Conservation (phyloP, 1,284 basidiomycete genomes). For the Leccinum griseonigrum region DNA sequence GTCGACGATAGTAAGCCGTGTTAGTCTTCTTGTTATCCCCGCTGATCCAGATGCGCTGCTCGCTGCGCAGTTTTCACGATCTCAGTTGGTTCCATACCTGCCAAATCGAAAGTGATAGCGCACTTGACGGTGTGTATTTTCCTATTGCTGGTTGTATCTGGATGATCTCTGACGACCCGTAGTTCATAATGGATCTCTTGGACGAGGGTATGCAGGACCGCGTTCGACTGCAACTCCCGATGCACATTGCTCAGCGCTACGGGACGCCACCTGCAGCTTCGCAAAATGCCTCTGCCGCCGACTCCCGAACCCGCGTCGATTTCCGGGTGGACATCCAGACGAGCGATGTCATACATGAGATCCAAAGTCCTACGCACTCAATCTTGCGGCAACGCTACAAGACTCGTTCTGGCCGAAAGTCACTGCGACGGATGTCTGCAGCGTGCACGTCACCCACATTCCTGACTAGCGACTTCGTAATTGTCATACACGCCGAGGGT, state of each 20-base stretch:
- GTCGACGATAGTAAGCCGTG: slow-evolving; percentile 48
- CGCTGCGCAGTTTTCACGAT: slow-evolving; percentile 49
- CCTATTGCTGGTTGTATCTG: background rate
- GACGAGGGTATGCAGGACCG: slow-evolving; percentile 46
- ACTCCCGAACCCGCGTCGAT: slow-evolving; percentile 35
- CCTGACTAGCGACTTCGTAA: slow-evolving; percentile 45
- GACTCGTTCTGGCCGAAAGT: slow-evolving; percentile 34
- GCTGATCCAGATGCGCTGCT: background rate
- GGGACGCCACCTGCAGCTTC: slow-evolving; percentile 42
- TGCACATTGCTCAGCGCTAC: slow-evolving; percentile 49
- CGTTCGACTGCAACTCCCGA: slow-evolving; percentile 51
- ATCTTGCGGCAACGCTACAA: slow-evolving; percentile 34
- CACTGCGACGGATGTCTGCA: slow-evolving; percentile 41
- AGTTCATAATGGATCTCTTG: slow-evolving; percentile 42
- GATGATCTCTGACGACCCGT: background rate
- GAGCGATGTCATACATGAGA: slow-evolving; percentile 37
- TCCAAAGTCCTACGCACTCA: slow-evolving; percentile 44
- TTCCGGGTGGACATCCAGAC: slow-evolving; percentile 47
- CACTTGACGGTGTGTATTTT: slow-evolving; percentile 40
- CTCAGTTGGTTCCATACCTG: slow-evolving; percentile 51
- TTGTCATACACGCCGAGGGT: slow-evolving; percentile 42
- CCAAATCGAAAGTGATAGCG: slow-evolving; percentile 38
- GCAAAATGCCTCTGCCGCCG: slow-evolving; percentile 30
- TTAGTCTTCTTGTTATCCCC: background rate
- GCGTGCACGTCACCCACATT: slow-evolving; percentile 38